Percentiles rank a stretch among this genome's conserved stretches.
Evolutionary conservation across 108 stramenopile species (phyloP).

Genomic region (Bacterosira constricta): DNA sequence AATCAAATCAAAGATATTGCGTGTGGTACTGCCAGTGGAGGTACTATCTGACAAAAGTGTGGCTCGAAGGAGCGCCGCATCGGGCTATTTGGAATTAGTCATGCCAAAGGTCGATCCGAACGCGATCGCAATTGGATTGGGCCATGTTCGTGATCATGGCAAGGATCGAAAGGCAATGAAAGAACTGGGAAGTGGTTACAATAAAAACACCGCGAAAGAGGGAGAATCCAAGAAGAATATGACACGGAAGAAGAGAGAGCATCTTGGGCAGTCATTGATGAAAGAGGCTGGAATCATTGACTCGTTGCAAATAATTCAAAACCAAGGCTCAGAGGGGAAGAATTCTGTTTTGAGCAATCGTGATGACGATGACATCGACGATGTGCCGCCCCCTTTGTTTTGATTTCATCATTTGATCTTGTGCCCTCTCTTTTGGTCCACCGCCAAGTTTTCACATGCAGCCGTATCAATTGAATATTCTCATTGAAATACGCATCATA

Average conservation of each 20-base stretch:
- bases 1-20: conserved; percentile 79
- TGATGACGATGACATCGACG: conserved; percentile 16
- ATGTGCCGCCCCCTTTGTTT: conserved; percentile 42
- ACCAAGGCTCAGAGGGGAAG: background rate
- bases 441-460: background rate
- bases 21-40: conserved; percentile 71
- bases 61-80: conserved; percentile 69
- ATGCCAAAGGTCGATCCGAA: conserved; percentile 74
- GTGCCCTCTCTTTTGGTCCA: background rate
- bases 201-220: background rate
- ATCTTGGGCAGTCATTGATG: conserved; percentile 28
- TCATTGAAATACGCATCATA: too few relatives aligned
- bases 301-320: conserved; percentile 8
- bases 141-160: conserved; percentile 9
- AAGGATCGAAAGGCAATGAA: conserved; percentile 2
- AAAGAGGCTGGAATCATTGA: conserved; percentile 26
- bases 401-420: conserved; percentile 17
- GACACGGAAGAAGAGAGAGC: conserved; percentile 35
- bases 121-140: conserved; percentile 40
- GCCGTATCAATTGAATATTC: background rate
- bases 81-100: conserved; percentile 76
- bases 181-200: background rate
- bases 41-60: conserved; percentile 51
- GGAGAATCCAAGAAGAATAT: conserved; percentile 14
- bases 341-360: background rate